Evolutionary conservation across 495 filamentous ascomycete genomes (phyloP), one percentile per base, ranked within the genome.

Genomic region (Hypoxylon cercidicola): DNA sequence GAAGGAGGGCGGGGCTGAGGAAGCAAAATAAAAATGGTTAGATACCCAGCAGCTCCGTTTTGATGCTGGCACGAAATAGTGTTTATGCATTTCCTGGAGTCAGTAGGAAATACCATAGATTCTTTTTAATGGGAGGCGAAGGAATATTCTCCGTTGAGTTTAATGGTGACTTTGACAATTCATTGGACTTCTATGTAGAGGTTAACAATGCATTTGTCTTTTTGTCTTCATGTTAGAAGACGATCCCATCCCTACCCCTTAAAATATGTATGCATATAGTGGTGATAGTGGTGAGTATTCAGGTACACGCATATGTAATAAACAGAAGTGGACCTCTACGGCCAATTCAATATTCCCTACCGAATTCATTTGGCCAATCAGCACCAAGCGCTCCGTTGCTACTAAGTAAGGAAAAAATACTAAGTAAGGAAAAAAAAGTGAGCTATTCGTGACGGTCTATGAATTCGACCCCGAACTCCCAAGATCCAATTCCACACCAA

Each of bases 321-420:
- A 39, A 10, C 1, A 20, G 40, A 35, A 15, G 49, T 39, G 52
- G 25, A 44, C 30, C 59, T 11, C 8, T 3, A 39, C 67, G 67
- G 70, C 34, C 28, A 70, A 72, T 67, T 62, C 60, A 64, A 72
- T 72, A 62, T 72, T 63, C 66, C 61, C 46, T 39, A 34, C 47
- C 46, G 58, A 59, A 44, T 19, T 16, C 34, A 18, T 35, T 32
- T 9, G 39, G 32, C 67, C 68, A 73, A 71, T 70, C 64, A 73
- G 23, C 16, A 30, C 25, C 6, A 44, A 35, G 50, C 30, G 56
- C 60, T n/a, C 53, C 20, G 20, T 18, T 50, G 55, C 37, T 49
- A 23, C 32, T 49, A 8, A 11, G 12, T 16, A 7, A 3, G 20
- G 18, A 41, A 13, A 6, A 41, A 4, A 16, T 16, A 8, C 4